phyloP scores from a whole-genome alignment of 495 filamentous ascomycete genomes.

The Neurospora terricola region DNA sequence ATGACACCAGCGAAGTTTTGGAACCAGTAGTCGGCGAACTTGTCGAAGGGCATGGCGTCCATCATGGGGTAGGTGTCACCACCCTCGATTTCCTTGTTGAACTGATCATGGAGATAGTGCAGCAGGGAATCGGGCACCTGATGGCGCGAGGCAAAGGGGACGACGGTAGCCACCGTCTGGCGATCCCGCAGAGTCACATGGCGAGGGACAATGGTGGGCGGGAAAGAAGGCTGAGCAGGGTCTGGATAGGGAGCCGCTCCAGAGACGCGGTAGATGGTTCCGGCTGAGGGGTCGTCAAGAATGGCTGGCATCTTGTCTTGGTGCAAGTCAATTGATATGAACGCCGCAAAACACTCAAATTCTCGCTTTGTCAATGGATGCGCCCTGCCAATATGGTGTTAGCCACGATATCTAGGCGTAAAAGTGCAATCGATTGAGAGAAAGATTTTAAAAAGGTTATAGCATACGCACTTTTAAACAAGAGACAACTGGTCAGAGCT shows the following conservation, averaged over 20 bases:
- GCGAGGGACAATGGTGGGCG: slow-evolving; percentile 60
- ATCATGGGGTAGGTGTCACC: slow-evolving; percentile 96
- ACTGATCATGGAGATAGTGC: slow-evolving; percentile 70
- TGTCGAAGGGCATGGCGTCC: slow-evolving; percentile 59
- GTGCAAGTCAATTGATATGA: neutral
- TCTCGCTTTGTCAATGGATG: neutral
- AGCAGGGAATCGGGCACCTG: slow-evolving; percentile 69
- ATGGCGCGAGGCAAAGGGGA: slow-evolving; percentile 69
- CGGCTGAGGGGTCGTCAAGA: slow-evolving; percentile 63
- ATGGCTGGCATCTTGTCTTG: slow-evolving; percentile 69
- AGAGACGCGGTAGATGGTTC: slow-evolving; percentile 52
- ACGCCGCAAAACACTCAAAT: neutral
- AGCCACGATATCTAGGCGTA: neutral
- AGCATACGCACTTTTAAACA: neutral
- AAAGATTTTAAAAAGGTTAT: neutral
- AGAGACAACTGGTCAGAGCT: neutral
- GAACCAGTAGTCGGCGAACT: slow-evolving; percentile 89
- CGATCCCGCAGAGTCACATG: slow-evolving; percentile 85
- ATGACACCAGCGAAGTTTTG: slow-evolving; percentile 91
- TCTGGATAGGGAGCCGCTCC: slow-evolving; percentile 56
- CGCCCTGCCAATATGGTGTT: neutral
- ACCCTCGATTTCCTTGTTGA: slow-evolving; percentile 90
- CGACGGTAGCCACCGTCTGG: slow-evolving; percentile 79
- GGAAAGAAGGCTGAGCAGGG: slow-evolving; percentile 49
- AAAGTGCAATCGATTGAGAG: neutral